A percentile compares a stretch with the other conserved stretches of the same genome.
Conservation (phyloP, 805 yeast species). For the Lachancea fermentati region DNA sequence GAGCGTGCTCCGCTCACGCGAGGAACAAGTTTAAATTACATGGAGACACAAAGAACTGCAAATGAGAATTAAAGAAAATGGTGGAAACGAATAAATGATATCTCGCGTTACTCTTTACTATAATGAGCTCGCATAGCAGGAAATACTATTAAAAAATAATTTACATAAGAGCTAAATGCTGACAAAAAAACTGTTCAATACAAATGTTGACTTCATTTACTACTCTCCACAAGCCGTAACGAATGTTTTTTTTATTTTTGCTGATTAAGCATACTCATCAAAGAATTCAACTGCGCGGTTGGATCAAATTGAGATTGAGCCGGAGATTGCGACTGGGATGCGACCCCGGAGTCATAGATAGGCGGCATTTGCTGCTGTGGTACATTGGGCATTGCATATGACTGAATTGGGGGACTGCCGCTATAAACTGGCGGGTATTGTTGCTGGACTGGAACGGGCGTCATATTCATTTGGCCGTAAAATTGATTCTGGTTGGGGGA, state of each 20-base stretch:
- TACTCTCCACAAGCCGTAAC: no score
- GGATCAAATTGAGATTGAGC: conserved; percentile 25
- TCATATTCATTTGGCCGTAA: conserved; percentile 11
- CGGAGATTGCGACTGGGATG: conserved; percentile 15
- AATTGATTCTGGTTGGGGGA: conserved; percentile 31
- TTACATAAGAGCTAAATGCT: no score
- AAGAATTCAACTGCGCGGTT: conserved; percentile 37
- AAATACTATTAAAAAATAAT: no score
- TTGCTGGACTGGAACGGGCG: conserved; percentile 18
- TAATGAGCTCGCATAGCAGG: not conserved
- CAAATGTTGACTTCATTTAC: no score
- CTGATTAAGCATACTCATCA: conserved; percentile 40
- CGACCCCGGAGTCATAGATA: conserved; percentile 11
- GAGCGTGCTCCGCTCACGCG: not conserved
- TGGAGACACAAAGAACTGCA: no score
- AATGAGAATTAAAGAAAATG: no score
- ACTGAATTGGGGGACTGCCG: conserved; percentile 6
- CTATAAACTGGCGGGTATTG: conserved; percentile 9
- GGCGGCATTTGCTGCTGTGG: conserved; percentile 14
- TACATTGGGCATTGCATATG: conserved; percentile 17
- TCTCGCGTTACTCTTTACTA: no score
- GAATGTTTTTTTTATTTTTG: no score
- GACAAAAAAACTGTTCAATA: no score
- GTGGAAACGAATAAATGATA: no score
- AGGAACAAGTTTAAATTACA: not conserved